Percentiles rank a stretch among this genome's conserved stretches.
phyloP scores from a whole-genome alignment of 352 stramenopile genomes.

The Aphanomyces euteiches region DNA sequence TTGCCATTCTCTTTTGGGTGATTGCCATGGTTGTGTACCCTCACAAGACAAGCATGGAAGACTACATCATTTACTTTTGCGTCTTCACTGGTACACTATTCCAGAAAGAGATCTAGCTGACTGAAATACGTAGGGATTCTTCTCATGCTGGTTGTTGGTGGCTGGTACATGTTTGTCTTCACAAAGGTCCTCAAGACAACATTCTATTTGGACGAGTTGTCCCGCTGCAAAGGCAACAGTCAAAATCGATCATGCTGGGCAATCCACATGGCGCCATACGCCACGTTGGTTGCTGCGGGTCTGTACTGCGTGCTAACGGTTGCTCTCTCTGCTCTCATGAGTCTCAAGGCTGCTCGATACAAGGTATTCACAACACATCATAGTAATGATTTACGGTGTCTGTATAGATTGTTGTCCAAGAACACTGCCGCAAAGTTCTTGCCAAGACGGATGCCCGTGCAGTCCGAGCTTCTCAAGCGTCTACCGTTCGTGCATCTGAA shows the following conservation, averaged over 20 bases:
- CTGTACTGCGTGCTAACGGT: conserved; percentile 60
- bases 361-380: conserved; percentile 29
- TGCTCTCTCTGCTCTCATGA: conserved; percentile 54
- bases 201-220: conserved; percentile 81
- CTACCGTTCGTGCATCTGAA: conserved; percentile 23
- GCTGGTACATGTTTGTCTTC: conserved; percentile 76
- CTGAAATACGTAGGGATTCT: conserved; percentile 34
- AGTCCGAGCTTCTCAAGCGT: conserved; percentile 6
- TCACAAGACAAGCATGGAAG: conserved; percentile 58
- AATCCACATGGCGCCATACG: conserved; percentile 60
- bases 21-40: conserved; percentile 49
- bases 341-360: conserved; percentile 59
- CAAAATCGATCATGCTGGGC: conserved; percentile 60
- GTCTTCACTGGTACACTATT: conserved; percentile 41
- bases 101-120: too few species aligned
- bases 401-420: conserved; percentile 3
- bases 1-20: conserved; percentile 51
- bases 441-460: conserved; percentile 15
- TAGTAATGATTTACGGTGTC: background rate
- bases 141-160: conserved; percentile 42
- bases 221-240: conserved; percentile 59
- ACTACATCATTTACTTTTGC: conserved; percentile 68
- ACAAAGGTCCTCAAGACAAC: conserved; percentile 54
- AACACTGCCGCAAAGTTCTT: conserved; percentile 23
- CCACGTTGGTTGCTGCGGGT: conserved; percentile 47